phyloP scores from a whole-genome alignment of 305 asterid genomes.

The Fraxinus nigra region DNA sequence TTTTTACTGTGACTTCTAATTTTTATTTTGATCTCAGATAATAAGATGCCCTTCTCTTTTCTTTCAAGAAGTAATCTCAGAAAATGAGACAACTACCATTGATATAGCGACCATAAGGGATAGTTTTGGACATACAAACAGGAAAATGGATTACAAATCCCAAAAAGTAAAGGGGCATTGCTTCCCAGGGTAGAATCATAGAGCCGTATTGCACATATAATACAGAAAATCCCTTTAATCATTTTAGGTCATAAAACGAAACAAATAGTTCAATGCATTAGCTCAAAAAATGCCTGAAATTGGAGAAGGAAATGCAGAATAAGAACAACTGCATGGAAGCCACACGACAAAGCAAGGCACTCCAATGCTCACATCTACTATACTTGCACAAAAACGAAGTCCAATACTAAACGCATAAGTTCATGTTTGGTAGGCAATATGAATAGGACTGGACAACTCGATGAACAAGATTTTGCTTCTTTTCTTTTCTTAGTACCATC shows the following conservation, averaged over 20 bases:
- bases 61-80: not conserved
- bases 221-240: no score
- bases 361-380: not conserved
- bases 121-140: not conserved
- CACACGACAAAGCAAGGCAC: not conserved
- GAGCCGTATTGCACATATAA: not conserved
- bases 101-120: not conserved
- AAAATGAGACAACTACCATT: not conserved
- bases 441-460: not conserved
- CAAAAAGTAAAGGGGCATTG: not conserved
- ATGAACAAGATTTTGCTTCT: not conserved
- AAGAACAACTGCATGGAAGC: not conserved
- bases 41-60: not conserved
- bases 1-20: not conserved
- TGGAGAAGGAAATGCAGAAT: not conserved
- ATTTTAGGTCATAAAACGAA: no score
- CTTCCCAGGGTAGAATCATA: not conserved
- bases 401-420: not conserved
- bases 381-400: not conserved
- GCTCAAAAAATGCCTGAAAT: not conserved
- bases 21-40: not conserved
- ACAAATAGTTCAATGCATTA: not conserved
- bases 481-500: not conserved
- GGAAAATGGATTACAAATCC: not conserved
- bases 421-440: not conserved